Evolutionary conservation across 495 filamentous ascomycete genomes (phyloP).

Genomic region (Pseudomonodictys pantanalensis): DNA sequence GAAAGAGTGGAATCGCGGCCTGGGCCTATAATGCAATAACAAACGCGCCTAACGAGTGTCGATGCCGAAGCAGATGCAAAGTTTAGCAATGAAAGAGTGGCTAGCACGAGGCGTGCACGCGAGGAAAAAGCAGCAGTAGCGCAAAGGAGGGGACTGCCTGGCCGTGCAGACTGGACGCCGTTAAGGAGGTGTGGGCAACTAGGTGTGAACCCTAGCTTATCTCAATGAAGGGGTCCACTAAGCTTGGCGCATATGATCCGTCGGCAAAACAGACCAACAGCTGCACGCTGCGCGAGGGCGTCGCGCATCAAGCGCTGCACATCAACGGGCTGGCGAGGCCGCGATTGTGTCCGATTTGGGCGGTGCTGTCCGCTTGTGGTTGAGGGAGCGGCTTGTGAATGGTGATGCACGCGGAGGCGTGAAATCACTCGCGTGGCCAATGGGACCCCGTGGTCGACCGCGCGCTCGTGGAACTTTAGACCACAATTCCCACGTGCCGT

Average conservation of each 20-base stretch:
- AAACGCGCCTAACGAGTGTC: conserved; percentile 26
- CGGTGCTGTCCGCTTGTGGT: neutral
- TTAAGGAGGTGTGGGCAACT: conserved; percentile 9
- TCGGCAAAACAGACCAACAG: conserved; percentile 1
- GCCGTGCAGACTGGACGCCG: conserved; percentile 1
- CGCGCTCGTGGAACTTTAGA: too few relatives aligned
- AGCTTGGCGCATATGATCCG: neutral
- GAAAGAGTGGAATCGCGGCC: conserved; percentile 18
- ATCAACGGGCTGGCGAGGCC: neutral
- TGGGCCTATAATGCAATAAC: conserved; percentile 5
- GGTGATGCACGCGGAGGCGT: neutral
- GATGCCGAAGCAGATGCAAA: neutral
- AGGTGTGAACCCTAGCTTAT: conserved; percentile 7
- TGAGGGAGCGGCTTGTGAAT: neutral
- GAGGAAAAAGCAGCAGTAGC: neutral
- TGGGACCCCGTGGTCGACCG: too few relatives aligned
- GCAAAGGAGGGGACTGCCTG: neutral
- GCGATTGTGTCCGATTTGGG: neutral
- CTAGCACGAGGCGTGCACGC: neutral
- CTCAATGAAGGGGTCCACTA: neutral
- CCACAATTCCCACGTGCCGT: too few relatives aligned
- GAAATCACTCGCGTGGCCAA: too few relatives aligned
- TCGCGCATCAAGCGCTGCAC: neutral
- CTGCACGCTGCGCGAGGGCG: neutral
- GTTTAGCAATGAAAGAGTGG: conserved; percentile 7